phyloP scores from a whole-genome alignment of 2,329 filamentous ascomycete species.

The Xylariaceae sp. region DNA sequence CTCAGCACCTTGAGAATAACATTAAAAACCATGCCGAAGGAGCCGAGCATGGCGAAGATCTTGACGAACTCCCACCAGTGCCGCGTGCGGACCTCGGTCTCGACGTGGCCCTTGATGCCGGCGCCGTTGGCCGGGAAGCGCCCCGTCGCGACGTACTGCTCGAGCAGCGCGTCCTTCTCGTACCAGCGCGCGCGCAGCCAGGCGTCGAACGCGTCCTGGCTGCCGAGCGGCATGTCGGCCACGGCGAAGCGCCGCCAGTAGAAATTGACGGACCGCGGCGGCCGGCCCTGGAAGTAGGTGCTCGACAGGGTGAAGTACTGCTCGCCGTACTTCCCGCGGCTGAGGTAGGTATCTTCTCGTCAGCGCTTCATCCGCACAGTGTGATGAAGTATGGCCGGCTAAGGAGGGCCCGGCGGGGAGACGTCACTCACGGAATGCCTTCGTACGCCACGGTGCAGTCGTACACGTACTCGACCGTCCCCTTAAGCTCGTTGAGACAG shows the following conservation, averaged over 20 bases:
- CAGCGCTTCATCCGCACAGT: too few species aligned
- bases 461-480: constrained; percentile 74
- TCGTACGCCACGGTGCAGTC: constrained; percentile 96
- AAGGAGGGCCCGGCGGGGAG: too few species aligned
- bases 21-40: constrained; percentile 34
- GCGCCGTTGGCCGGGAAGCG: constrained; percentile 66
- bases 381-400: too few species aligned
- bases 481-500: constrained; percentile 67
- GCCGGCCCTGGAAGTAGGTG: constrained; percentile 80
- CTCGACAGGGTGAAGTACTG: constrained; percentile 80
- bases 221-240: constrained; percentile 71
- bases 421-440: constrained; percentile 68
- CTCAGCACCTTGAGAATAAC: constrained; percentile 19
- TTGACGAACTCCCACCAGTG: constrained; percentile 48
- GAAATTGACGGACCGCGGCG: constrained; percentile 93
- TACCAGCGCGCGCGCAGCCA: constrained; percentile 87
- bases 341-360: too few species aligned
- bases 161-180: constrained; percentile 84
- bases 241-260: constrained; percentile 86
- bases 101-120: constrained; percentile 40
- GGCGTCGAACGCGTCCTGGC: constrained; percentile 64
- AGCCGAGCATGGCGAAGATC: constrained; percentile 43
- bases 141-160: constrained; percentile 70
- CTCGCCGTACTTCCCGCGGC: constrained; percentile 78
- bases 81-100: constrained; percentile 50